Evolutionary conservation across 495 filamentous ascomycete species (phyloP), one percentile per base, ranked within the genome.

Genomic region (Penicillium ucsense): DNA sequence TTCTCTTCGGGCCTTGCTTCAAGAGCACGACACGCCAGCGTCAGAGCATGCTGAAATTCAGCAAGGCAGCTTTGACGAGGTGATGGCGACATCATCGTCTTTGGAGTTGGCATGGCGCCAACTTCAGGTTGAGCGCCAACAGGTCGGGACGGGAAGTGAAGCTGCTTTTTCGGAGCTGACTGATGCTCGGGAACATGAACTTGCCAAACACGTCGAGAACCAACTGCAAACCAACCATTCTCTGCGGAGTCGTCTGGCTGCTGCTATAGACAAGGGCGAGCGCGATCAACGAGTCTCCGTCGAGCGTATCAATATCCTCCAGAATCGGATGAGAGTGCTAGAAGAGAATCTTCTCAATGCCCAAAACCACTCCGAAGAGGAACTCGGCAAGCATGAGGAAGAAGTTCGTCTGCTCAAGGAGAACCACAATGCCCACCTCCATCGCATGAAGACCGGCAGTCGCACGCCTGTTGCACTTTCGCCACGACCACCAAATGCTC

Each of bases 191-290:
- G 83, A 91, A 43, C 86, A 94, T 52, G 74, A 81, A 46, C 74
- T 98, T 8, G 84, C 85, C 8, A 59, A 64, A 31, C 81, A 91
- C 58, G 87, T 96, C 29, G 81, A 82, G 32, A 68, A 77, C 43
- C 89, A 96, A 63, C 73, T 97, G 11, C 75, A 80, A 9, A 78
- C 76, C 12, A 97, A 96, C 62, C 76, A 75, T 29, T 68, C 78
- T 3, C 71, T 98, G 27, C 81, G 89, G 45, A 66, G 78, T 45
- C 83, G 92, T n/a, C 79, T 98, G n/a, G 78, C 84, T 8, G 79
- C 85, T 41, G 90, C 90, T 5, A 86, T 98, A 38, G 76, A 78
- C 43, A 85, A 89, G 53, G 92, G 92, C 45, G 92, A 97, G 59
- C 74, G 76, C 32, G 88, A 89, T 50, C 92, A 95, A 57, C 80